These are phyloP conservation scores for Neurospora sp. DNA, from an alignment of 495 filamentous ascomycete species.

Conservation along the genomic window DNA sequence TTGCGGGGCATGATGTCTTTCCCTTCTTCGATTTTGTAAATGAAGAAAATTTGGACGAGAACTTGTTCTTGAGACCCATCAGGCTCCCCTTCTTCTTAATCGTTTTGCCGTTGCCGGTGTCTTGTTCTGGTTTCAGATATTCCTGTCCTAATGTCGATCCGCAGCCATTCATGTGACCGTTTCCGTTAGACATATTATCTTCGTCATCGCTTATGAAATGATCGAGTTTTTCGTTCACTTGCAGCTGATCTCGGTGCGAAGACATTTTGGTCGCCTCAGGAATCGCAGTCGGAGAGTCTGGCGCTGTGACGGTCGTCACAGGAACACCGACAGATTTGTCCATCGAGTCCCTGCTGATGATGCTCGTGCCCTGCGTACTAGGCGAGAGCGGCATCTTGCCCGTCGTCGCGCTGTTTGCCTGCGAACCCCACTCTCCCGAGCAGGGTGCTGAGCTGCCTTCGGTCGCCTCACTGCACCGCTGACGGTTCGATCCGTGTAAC, in stretches of 20 bases:
- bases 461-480: slow-evolving; percentile 42
- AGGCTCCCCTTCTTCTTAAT: slow-evolving; percentile 40
- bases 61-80: slow-evolving; percentile 13
- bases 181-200: neutral
- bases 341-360: slow-evolving; percentile 40
- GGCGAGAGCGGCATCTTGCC: slow-evolving; percentile 48
- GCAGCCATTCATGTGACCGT: slow-evolving; percentile 2
- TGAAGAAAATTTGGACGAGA: neutral
- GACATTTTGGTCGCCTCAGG: slow-evolving; percentile 14
- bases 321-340: slow-evolving; percentile 32
- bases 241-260: neutral
- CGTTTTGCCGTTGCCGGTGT: slow-evolving; percentile 14
- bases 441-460: slow-evolving; percentile 40
- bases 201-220: neutral
- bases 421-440: slow-evolving; percentile 41
- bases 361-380: slow-evolving; percentile 48
- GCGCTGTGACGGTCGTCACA: slow-evolving; percentile 26
- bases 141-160: neutral
- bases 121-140: neutral
- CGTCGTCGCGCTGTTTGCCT: slow-evolving; percentile 46
- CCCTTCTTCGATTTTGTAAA: neutral
- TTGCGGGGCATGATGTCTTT: neutral
- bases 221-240: neutral
- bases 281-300: slow-evolving; percentile 23
- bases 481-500: slow-evolving; percentile 24